Evolutionary conservation across 345 rosid species (phyloP).

Genomic region (Eucalyptus lansdowneana): DNA sequence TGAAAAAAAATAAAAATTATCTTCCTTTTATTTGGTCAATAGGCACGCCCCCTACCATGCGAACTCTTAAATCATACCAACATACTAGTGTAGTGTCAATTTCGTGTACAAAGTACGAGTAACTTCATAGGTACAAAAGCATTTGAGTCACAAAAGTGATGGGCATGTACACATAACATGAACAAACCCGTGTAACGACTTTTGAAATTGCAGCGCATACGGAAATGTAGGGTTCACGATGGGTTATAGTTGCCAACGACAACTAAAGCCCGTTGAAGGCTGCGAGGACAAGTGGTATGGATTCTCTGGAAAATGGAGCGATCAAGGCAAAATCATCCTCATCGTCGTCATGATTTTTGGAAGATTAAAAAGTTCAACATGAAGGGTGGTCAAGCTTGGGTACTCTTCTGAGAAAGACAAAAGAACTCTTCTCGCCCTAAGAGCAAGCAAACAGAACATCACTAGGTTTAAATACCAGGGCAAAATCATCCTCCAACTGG

Average conservation of each 20-base stretch:
- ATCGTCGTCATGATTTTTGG: conserved; percentile 27
- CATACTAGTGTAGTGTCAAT: background rate
- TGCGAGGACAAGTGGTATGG: conserved; percentile 18
- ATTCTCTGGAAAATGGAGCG: conserved; percentile 27
- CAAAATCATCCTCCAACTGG: background rate
- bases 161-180: background rate
- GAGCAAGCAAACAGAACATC: background rate
- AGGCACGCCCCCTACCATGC: background rate
- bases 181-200: background rate
- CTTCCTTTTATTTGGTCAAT: background rate
- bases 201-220: conserved; percentile 12
- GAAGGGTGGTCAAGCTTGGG: conserved; percentile 30
- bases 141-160: background rate
- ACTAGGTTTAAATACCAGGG: background rate
- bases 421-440: background rate
- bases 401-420: background rate
- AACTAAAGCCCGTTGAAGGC: background rate
- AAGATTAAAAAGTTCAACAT: conserved; percentile 30
- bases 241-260: conserved; percentile 25
- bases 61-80: background rate
- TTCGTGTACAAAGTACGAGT: background rate
- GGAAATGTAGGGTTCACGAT: conserved; percentile 30
- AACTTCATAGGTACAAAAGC: background rate
- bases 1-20: background rate
- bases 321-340: conserved; percentile 18